Percentiles rank a stretch among this genome's conserved stretches.
phyloP scores from a whole-genome alignment of 2,329 filamentous ascomycete species.

The Fusarium keratoplasticum region DNA sequence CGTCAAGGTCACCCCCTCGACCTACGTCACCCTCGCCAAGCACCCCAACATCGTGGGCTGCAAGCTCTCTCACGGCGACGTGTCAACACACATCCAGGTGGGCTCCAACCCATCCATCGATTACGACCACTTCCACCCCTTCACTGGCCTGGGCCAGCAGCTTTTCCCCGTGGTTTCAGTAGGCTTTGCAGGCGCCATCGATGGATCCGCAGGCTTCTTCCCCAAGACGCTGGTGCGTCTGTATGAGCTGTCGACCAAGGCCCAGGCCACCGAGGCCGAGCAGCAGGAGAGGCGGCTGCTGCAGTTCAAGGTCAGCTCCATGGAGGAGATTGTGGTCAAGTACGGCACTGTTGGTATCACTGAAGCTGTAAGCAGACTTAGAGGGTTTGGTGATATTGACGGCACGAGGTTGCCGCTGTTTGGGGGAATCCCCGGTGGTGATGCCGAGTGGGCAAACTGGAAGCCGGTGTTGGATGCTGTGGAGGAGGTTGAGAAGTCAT shows the following conservation, averaged over 20 bases:
- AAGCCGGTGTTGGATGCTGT: constrained; percentile 56
- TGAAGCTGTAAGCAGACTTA: constrained; percentile 69
- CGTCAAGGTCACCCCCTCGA: constrained; percentile 67
- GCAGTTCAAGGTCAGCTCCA: constrained; percentile 70
- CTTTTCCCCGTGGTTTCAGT: constrained; percentile 69
- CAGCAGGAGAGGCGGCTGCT: constrained; percentile 63
- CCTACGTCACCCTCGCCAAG: constrained; percentile 66
- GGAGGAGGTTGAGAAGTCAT: constrained; percentile 55
- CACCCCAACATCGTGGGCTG: constrained; percentile 77
- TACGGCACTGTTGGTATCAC: constrained; percentile 74
- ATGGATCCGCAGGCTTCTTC: constrained; percentile 72
- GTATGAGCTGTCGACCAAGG: constrained; percentile 58
- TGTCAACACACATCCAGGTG: constrained; percentile 73
- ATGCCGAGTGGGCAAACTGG: constrained; percentile 65
- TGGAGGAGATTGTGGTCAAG: constrained; percentile 71
- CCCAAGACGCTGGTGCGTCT: constrained; percentile 70
- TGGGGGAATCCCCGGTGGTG: constrained; percentile 68
- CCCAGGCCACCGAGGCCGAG: constrained; percentile 51
- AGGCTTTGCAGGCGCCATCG: constrained; percentile 70
- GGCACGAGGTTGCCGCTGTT: constrained; percentile 69
- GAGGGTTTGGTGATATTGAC: constrained; percentile 68
- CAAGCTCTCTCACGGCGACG: constrained; percentile 76
- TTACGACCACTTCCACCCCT: constrained; percentile 68
- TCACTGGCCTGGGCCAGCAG: constrained; percentile 74
- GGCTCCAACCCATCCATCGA: constrained; percentile 70